A percentile compares a stretch with the other conserved stretches of the same genome.
phyloP scores from a whole-genome alignment of 305 asterid species.

The Fraxinus albicans region DNA sequence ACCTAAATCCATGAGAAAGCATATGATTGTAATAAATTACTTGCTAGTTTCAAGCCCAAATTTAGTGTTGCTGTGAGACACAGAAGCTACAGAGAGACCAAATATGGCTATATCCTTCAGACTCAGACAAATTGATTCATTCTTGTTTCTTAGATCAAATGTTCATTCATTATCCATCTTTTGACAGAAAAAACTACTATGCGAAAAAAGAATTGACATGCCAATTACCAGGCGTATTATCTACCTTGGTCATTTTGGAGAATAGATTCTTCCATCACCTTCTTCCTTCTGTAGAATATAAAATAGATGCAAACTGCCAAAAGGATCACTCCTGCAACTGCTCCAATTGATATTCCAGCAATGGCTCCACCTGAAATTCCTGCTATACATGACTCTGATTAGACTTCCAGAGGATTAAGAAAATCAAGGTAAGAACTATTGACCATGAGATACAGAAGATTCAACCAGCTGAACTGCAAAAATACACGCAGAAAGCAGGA shows the following conservation, averaged over 20 bases:
- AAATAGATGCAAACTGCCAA: constrained; percentile 48
- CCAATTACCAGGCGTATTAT: constrained; percentile 38
- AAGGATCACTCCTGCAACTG: constrained; percentile 34
- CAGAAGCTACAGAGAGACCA: neutral
- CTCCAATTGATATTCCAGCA: constrained; percentile 74
- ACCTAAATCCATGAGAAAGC: constrained; percentile 14
- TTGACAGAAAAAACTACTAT: neutral
- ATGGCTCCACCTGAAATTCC: constrained; percentile 73
- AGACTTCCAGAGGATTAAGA: constrained; percentile 16
- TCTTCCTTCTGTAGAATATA: constrained; percentile 41
- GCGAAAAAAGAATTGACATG: neutral
- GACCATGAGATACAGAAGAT: constrained; percentile 20
- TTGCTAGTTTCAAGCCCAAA: neutral
- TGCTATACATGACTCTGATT: constrained; percentile 33
- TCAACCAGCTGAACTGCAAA: constrained; percentile 80
- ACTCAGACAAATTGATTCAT: neutral
- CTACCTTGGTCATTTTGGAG: constrained; percentile 29
- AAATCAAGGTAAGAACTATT: constrained; percentile 7
- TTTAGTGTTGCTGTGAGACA: neutral
- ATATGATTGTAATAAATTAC: neutral
- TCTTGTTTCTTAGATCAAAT: neutral
- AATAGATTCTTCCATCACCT: constrained; percentile 29
- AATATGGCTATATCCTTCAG: neutral
- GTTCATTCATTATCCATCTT: neutral
- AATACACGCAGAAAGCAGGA: neutral